Conservation (phyloP, 306 rosid species). For the Cicer cuneatum region DNA sequence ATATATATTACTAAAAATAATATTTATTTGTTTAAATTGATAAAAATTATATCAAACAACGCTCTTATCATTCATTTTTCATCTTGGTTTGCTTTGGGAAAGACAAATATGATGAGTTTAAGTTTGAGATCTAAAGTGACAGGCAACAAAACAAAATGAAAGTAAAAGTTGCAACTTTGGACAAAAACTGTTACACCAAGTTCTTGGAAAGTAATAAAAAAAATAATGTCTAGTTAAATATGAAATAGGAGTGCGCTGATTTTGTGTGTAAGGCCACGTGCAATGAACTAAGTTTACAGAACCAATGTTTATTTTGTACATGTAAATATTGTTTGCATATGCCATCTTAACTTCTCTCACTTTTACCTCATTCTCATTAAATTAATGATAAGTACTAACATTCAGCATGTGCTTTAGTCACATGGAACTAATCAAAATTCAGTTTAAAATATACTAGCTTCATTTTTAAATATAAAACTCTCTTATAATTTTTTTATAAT, state of each 20-base stretch:
- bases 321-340: conserved; percentile 13
- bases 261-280: conserved; percentile 56
- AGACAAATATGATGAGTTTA: background rate
- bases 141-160: conserved; percentile 33
- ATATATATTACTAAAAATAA: too few relatives aligned
- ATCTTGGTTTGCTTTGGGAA: conserved; percentile 6
- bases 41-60: too few relatives aligned
- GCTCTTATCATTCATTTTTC: background rate
- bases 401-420: conserved; percentile 46
- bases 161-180: conserved; percentile 41
- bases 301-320: conserved; percentile 15
- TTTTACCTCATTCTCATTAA: conserved; percentile 41
- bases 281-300: conserved; percentile 34
- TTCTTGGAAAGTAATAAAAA: conserved; percentile 42
- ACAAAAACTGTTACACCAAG: conserved; percentile 41
- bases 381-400: conserved; percentile 9
- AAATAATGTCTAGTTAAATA: conserved; percentile 26
- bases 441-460: background rate
- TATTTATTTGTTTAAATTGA: too few relatives aligned
- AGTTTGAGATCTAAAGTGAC: background rate
- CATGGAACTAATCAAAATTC: conserved; percentile 28
- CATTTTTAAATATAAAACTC: too few relatives aligned
- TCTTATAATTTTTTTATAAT: too few relatives aligned
- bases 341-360: conserved; percentile 15
- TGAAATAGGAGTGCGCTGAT: conserved; percentile 31